Base-by-base conservation (phyloP, 1,284 basidiomycete genomes). In the Ceratobasidium sp. region DNA sequence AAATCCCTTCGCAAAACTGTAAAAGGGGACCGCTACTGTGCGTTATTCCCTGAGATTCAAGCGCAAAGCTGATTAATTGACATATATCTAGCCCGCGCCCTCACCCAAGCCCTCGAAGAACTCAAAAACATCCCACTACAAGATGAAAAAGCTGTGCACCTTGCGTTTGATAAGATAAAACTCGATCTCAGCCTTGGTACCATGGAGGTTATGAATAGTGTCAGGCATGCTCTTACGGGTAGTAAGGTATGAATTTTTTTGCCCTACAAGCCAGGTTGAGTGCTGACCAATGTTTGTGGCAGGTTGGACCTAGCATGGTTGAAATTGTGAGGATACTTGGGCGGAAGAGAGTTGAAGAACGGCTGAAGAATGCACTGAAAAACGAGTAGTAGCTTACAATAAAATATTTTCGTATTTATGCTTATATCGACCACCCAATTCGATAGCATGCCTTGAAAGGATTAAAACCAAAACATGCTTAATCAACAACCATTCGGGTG, bases 181-280 rank as follows among this genome's bases (percentile, higher is more conserved):
- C 83, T 83, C 46, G 73, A 76, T 9, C 82, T 88, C 0, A 84
- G 83, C 2, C 79, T 91, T 55, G 87, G 88, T 72, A 86, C 86
- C 58, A 93, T 90, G 77, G 82, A 87, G 18, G 89, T 94, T 79
- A 92, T 95, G 90, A 92, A 89, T 1, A 89, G 91, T 0, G 84
- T 97, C 60, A 86, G 96, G 68, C 90, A 94, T 82, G 93, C 93
- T 2, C 84, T 97, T 80, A 96, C 93, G 0, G 95, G 92, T 0
- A 90, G 91, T 86, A 94, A 94, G 90, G 95, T 94, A 72, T 40
- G 88, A 84, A 40, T n/a, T 68, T 6, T 76, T 28, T 0, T 9
- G 18, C 10, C 23, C 63, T 20, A 44, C 13, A 64, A 51, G 28
- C 66, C 63, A 49, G 13, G 42, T n/a, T 13, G 40, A 64, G 33